Percentiles rank a stretch among this genome's conserved stretches.
Conservation (phyloP, 805 yeast species). For the Lachancea fermentati region DNA sequence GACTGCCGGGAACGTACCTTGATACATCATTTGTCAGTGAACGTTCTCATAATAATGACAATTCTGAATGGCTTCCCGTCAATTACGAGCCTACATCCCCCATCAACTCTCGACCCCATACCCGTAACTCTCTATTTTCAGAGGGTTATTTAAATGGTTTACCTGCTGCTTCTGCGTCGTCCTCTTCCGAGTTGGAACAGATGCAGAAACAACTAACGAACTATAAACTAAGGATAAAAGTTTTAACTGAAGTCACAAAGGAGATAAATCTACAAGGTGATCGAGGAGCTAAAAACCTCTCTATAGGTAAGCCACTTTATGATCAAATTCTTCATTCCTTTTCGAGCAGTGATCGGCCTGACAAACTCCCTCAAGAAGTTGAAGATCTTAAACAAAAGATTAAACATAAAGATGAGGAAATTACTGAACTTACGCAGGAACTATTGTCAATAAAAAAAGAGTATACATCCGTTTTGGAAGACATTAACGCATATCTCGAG, state of each 20-base stretch:
- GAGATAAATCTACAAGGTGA: constrained; percentile 13
- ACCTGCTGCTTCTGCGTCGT: constrained; percentile 11
- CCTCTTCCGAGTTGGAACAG: constrained; percentile 33
- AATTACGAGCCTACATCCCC: constrained; percentile 15
- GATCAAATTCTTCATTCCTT: constrained; percentile 18
- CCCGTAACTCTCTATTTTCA: constrained; percentile 19
- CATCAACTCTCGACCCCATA: constrained; percentile 14
- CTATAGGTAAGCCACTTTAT: constrained; percentile 14
- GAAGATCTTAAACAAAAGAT: constrained; percentile 14
- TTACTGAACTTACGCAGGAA: constrained; percentile 24
- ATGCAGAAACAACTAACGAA: constrained; percentile 38
- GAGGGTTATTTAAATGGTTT: constrained; percentile 8
- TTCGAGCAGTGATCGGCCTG: constrained; percentile 11
- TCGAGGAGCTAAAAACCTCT: constrained; percentile 4
- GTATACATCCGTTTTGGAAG: constrained; percentile 23
- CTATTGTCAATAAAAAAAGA: constrained; percentile 23
- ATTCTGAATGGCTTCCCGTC: constrained; percentile 5
- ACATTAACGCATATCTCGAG: constrained; percentile 27
- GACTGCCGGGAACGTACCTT: background rate
- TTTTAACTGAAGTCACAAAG: constrained; percentile 31
- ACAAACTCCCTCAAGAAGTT: constrained; percentile 19
- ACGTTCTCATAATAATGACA: background rate
- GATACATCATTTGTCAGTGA: background rate
- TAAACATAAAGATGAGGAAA: constrained; percentile 18
- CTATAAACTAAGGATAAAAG: constrained; percentile 34